Evolutionary conservation across 192 early-diverging fungal species (phyloP).

Genomic region (Rhizoclosmatium sp.): DNA sequence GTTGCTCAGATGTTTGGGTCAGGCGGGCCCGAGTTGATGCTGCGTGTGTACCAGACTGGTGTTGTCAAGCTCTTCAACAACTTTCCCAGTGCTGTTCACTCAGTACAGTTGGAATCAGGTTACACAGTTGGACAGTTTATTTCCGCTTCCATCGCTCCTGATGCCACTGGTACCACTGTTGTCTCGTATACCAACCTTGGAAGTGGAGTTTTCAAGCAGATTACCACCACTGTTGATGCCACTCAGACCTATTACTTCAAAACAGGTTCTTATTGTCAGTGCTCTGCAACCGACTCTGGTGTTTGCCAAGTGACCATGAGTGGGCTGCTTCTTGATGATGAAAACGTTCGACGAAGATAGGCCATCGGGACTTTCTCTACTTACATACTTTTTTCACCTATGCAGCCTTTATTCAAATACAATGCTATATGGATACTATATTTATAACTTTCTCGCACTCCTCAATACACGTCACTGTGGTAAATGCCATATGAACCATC

Average conservation of each 20-base stretch:
- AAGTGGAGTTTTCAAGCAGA: neutral
- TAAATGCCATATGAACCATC: neutral
- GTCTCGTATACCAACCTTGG: neutral
- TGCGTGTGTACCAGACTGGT: neutral
- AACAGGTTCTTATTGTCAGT: neutral
- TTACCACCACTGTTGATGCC: neutral
- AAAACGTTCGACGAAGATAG: neutral
- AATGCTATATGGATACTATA: too few relatives aligned
- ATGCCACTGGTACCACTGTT: neutral
- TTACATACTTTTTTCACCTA: too few relatives aligned
- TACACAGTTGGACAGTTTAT: neutral
- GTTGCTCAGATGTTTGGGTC: neutral
- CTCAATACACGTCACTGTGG: neutral
- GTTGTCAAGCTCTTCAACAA: neutral
- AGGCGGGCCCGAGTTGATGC: neutral
- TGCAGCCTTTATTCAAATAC: too few relatives aligned
- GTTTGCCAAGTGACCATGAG: neutral
- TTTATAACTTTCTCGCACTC: too few relatives aligned
- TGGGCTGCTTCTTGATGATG: neutral
- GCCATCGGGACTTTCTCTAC: too few relatives aligned
- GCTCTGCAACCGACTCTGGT: neutral
- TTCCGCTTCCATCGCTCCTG: neutral
- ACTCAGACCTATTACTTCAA: neutral
- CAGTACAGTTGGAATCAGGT: neutral
- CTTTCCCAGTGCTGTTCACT: neutral